These are phyloP conservation scores for Venturia aucupariae DNA, from an alignment of 2,329 filamentous ascomycete genomes.

Conservation along the genomic window DNA sequence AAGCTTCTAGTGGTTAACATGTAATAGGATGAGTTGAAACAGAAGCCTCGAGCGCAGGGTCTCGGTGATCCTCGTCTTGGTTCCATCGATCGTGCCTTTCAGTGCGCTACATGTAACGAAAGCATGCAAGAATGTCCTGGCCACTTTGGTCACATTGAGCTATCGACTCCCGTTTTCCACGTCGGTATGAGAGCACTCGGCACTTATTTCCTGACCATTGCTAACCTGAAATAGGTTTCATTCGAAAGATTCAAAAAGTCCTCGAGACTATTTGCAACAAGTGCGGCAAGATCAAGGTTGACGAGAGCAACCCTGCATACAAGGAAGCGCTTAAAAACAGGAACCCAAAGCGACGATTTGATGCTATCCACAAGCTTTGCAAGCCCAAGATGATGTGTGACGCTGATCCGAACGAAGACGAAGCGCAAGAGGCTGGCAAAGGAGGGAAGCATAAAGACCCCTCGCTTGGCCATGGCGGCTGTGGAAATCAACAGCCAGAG, in stretches of 20 bases:
- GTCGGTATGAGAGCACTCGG: conserved; percentile 41
- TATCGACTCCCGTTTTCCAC: conserved; percentile 93
- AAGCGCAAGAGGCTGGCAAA: conserved; percentile 42
- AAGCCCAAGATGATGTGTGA: conserved; percentile 83
- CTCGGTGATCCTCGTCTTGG: conserved; percentile 93
- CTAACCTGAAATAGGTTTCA: conserved; percentile 61
- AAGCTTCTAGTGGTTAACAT: conserved; percentile 11
- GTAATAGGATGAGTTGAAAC: conserved; percentile 69
- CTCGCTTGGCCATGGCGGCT: conserved; percentile 64
- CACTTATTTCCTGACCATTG: conserved; percentile 5
- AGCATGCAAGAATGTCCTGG: conserved; percentile 93
- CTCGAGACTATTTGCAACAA: conserved; percentile 98
- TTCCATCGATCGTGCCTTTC: conserved; percentile 90
- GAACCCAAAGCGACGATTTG: conserved; percentile 91
- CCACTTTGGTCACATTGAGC: conserved; percentile 97
- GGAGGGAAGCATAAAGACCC: conserved; percentile 43
- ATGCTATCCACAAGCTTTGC: conserved; percentile 83
- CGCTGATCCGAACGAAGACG: conserved; percentile 58
- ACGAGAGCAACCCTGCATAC: conserved; percentile 85
- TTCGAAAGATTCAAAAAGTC: conserved; percentile 99
- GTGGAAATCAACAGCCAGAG: conserved; percentile 81
- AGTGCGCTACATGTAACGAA: conserved; percentile 93
- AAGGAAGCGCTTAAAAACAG: conserved; percentile 70
- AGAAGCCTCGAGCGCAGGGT: conserved; percentile 81
- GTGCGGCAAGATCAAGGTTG: conserved; percentile 93